Conservation (phyloP, 306 rosid species). For the Hippophae rhamnoides region DNA sequence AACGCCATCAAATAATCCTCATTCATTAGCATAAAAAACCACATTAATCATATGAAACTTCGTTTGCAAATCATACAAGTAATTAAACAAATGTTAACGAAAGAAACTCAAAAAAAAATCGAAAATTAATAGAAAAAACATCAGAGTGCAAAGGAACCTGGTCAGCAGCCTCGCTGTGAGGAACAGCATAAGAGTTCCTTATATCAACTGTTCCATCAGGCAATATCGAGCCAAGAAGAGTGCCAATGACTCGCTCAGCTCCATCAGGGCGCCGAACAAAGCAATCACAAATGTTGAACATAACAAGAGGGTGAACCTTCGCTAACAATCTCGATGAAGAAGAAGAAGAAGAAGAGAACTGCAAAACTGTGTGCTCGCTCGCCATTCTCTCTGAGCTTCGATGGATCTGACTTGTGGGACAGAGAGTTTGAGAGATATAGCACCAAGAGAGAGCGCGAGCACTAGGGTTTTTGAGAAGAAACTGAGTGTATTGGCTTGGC, state of each 20-base stretch:
- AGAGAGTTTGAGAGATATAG: constrained; percentile 4
- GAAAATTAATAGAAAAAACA: background rate
- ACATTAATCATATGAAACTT: too few relatives aligned
- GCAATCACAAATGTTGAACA: constrained; percentile 86
- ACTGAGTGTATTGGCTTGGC: background rate
- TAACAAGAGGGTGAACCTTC: constrained; percentile 71
- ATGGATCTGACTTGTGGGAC: constrained; percentile 19
- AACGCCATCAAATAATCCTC: too few relatives aligned
- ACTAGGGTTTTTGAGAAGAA: constrained; percentile 21
- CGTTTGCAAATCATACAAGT: background rate
- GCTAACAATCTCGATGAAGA: constrained; percentile 46
- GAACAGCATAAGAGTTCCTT: constrained; percentile 87
- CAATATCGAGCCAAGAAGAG: constrained; percentile 74
- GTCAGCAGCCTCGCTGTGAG: constrained; percentile 71
- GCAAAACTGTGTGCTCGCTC: constrained; percentile 56
- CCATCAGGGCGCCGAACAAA: constrained; percentile 84
- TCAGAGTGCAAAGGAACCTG: constrained; percentile 35
- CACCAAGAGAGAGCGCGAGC: constrained; percentile 6
- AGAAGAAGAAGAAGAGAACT: constrained; percentile 54
- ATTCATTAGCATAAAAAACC: too few relatives aligned
- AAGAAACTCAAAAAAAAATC: too few relatives aligned
- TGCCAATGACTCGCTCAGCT: constrained; percentile 87
- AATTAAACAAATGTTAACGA: background rate
- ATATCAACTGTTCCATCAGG: constrained; percentile 81
- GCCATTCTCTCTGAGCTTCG: constrained; percentile 53